phyloP scores from a whole-genome alignment of 305 asterid species.

The Fraxinus ornus region DNA sequence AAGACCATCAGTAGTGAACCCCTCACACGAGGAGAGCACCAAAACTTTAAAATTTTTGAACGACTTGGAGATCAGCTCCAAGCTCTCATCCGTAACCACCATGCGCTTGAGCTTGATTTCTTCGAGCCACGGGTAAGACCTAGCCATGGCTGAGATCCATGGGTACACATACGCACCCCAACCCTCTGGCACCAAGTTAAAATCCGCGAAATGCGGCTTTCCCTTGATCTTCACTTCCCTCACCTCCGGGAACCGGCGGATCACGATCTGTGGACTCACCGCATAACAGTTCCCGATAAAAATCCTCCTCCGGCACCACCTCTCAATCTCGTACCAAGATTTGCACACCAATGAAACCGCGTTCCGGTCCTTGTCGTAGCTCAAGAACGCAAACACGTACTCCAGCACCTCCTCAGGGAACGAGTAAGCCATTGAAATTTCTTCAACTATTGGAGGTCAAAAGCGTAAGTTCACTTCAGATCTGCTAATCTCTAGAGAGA shows the following conservation, averaged over 20 bases:
- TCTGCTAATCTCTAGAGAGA: constrained; percentile 14
- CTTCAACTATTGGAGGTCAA: constrained; percentile 21
- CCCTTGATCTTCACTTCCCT: constrained; percentile 84
- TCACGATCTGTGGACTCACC: constrained; percentile 71
- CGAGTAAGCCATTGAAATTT: constrained; percentile 62
- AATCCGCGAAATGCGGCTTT: constrained; percentile 98
- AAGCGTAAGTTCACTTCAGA: constrained; percentile 40
- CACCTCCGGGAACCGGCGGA: constrained; percentile 83
- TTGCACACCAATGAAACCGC: constrained; percentile 82
- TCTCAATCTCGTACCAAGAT: constrained; percentile 95
- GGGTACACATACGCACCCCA: constrained; percentile 89
- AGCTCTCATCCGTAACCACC: constrained; percentile 81
- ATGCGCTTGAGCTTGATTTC: constrained; percentile 91
- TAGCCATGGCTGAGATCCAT: constrained; percentile 76
- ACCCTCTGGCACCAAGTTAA: constrained; percentile 90
- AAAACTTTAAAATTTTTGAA: constrained; percentile 73
- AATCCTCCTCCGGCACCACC: constrained; percentile 81
- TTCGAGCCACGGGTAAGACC: constrained; percentile 77
- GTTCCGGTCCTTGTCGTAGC: constrained; percentile 73
- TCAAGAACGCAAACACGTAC: constrained; percentile 76
- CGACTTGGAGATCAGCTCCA: constrained; percentile 81
- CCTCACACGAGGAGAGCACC: constrained; percentile 82
- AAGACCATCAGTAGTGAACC: constrained; percentile 86
- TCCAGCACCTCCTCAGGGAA: constrained; percentile 94
- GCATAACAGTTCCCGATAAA: constrained; percentile 93